These are phyloP conservation scores for Hypoxylon sp. DNA, from an alignment of 2,329 filamentous ascomycete genomes.

Conservation along the genomic window DNA sequence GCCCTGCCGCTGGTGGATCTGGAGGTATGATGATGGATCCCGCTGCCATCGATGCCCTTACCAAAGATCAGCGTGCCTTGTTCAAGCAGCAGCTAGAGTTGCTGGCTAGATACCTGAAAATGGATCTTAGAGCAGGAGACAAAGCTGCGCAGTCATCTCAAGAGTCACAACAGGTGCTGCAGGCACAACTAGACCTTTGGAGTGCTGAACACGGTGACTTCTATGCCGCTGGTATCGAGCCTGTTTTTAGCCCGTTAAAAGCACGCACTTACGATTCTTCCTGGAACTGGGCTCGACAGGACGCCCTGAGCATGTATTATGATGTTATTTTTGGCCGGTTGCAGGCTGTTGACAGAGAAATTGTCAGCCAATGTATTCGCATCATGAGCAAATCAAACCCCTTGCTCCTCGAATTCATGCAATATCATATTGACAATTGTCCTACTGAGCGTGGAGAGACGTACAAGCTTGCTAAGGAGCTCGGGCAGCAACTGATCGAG, in stretches of 20 bases:
- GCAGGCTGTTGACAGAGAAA: conserved; percentile 94
- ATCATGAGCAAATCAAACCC: conserved; percentile 99
- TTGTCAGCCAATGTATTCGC: conserved; percentile 97
- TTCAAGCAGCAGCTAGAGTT: conserved; percentile 99
- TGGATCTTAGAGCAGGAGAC: conserved; percentile 96
- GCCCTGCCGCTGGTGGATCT: conserved; percentile 76
- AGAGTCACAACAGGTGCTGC: conserved; percentile 87
- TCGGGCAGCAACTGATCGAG: conserved; percentile 93
- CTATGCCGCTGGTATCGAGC: conserved; percentile 94
- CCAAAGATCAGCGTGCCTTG: conserved; percentile 93
- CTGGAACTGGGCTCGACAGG: conserved; percentile 99
- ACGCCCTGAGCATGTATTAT: conserved; percentile 98
- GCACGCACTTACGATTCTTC: conserved; percentile 97
- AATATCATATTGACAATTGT: conserved; percentile 99
- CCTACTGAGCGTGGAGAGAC: conserved; percentile 97
- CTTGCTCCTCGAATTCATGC: conserved; percentile 97
- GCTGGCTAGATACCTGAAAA: conserved; percentile 94
- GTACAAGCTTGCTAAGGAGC: conserved; percentile 96
- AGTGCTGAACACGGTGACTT: conserved; percentile 95
- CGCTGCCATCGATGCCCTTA: conserved; percentile 94
- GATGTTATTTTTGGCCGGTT: conserved; percentile 98
- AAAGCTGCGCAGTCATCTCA: conserved; percentile 90
- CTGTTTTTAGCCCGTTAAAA: conserved; percentile 92
- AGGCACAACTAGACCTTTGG: conserved; percentile 96
- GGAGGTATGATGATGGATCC: conserved; percentile 99